Evolutionary conservation across 1,139 yeast genomes (phyloP).

Genomic region (Protomyces inouyei): DNA sequence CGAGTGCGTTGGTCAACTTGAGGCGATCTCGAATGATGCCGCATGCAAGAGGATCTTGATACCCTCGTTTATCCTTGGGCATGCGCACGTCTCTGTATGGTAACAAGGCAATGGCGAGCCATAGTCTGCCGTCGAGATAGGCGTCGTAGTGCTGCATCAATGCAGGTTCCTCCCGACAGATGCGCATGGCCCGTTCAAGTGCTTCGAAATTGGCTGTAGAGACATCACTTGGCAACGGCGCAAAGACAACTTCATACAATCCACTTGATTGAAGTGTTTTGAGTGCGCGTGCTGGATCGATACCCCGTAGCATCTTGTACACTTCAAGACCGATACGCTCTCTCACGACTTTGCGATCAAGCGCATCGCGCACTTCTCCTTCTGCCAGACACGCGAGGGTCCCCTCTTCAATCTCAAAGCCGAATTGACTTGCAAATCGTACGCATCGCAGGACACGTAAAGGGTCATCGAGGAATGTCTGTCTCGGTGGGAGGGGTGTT

Average conservation of each 20-base stretch:
- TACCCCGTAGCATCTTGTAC: slow-evolving; percentile 63
- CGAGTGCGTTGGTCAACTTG: slow-evolving; percentile 16
- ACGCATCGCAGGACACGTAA: slow-evolving; percentile 76
- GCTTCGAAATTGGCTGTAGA: not conserved
- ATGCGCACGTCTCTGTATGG: slow-evolving; percentile 7
- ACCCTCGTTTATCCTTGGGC: slow-evolving; percentile 6
- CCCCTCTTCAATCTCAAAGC: slow-evolving; percentile 57
- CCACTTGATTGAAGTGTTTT: slow-evolving; percentile 35
- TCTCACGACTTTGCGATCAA: slow-evolving; percentile 71
- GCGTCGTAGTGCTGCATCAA: not conserved
- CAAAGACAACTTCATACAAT: slow-evolving; percentile 31
- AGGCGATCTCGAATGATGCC: slow-evolving; percentile 15
- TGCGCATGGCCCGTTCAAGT: slow-evolving; percentile 2
- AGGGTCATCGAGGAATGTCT: slow-evolving; percentile 91
- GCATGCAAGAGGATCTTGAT: slow-evolving; percentile 9
- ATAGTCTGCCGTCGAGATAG: slow-evolving; percentile 10
- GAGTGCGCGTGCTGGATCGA: slow-evolving; percentile 30
- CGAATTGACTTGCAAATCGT: slow-evolving; percentile 76
- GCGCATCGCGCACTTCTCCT: slow-evolving; percentile 53
- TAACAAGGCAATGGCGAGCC: slow-evolving; percentile 8
- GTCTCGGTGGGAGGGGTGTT: slow-evolving; percentile 78
- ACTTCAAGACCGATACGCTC: slow-evolving; percentile 89
- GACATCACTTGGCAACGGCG: slow-evolving; percentile 3
- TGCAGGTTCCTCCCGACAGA: not conserved
- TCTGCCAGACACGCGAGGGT: slow-evolving; percentile 65